phyloP scores from a whole-genome alignment of 2,329 filamentous ascomycete genomes.

The Apiospora pterosperma region DNA sequence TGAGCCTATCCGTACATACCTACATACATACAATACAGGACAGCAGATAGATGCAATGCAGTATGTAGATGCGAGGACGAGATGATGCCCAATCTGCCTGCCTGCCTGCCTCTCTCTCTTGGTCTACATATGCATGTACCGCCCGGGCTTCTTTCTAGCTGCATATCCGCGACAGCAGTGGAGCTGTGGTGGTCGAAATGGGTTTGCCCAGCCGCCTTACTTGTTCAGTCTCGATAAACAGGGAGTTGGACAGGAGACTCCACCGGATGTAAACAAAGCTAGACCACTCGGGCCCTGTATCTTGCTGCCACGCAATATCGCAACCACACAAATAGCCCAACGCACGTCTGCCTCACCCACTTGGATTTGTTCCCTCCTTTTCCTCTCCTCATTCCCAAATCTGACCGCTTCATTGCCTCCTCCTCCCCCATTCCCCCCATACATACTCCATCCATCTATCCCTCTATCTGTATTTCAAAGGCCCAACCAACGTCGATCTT shows the following conservation, averaged over 20 bases:
- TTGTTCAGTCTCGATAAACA: slow-evolving; percentile 10
- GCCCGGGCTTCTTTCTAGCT: background rate
- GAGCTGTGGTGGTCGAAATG: background rate
- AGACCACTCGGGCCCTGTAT: slow-evolving; percentile 11
- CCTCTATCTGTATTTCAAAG: background rate
- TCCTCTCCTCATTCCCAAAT: slow-evolving; percentile 1
- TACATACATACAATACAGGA: background rate
- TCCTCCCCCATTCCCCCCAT: slow-evolving; percentile 8
- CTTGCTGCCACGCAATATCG: slow-evolving; percentile 10
- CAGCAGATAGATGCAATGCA: background rate
- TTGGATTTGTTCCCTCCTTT: slow-evolving; percentile 2
- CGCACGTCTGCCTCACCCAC: slow-evolving; percentile 5
- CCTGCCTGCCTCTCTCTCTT: background rate
- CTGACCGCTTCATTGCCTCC: background rate
- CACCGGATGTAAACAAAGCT: slow-evolving; percentile 12
- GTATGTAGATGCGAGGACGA: background rate
- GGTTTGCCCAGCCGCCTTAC: slow-evolving; percentile 1
- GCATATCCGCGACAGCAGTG: slow-evolving; percentile 6
- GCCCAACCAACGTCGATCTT: background rate
- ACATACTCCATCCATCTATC: background rate
- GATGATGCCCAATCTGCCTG: background rate
- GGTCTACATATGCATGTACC: background rate
- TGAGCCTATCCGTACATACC: background rate
- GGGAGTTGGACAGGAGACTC: background rate
- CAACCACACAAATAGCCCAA: slow-evolving; percentile 7